Percentiles rank a stretch among this genome's conserved stretches.
These are phyloP conservation scores for Lichenothelia convexa DNA, from an alignment of 495 filamentous ascomycete genomes.

Conservation along the genomic window DNA sequence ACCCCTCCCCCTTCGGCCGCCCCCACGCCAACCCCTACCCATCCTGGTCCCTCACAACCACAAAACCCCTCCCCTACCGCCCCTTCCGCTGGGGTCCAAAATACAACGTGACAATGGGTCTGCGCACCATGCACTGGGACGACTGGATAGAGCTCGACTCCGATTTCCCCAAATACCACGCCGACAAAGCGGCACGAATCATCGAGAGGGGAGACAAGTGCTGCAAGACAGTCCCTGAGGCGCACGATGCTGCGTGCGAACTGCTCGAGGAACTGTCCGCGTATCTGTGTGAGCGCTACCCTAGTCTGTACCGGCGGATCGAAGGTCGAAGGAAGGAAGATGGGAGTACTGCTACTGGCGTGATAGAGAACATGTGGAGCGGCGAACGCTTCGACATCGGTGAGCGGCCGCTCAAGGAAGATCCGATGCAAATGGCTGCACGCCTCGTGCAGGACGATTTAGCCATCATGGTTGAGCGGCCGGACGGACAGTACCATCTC, in stretches of 20 bases:
- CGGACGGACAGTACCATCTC: slow-evolving; percentile 71
- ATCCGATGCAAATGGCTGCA: slow-evolving; percentile 57
- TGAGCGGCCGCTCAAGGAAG: slow-evolving; percentile 49
- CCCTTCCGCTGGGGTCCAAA: slow-evolving; percentile 70
- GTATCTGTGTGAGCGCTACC: slow-evolving; percentile 72
- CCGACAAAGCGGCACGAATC: slow-evolving; percentile 54
- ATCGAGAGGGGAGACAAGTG: slow-evolving; percentile 50
- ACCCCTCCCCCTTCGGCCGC: slow-evolving; percentile 45
- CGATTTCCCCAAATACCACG: slow-evolving; percentile 59
- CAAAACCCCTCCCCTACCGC: slow-evolving; percentile 67
- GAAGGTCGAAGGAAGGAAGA: no score
- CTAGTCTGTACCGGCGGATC: slow-evolving; percentile 46
- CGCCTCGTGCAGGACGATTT: slow-evolving; percentile 73
- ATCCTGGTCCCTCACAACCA: slow-evolving; percentile 50
- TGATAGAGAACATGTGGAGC: slow-evolving; percentile 52
- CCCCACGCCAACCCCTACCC: slow-evolving; percentile 49
- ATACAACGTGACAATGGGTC: slow-evolving; percentile 68
- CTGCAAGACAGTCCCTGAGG: slow-evolving; percentile 53
- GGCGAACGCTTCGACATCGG: slow-evolving; percentile 55
- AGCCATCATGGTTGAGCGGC: slow-evolving; percentile 66
- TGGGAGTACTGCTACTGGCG: slow-evolving; percentile 30
- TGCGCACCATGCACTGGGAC: slow-evolving; percentile 57
- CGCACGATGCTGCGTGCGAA: slow-evolving; percentile 60
- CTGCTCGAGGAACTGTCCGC: slow-evolving; percentile 56
- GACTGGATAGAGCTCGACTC: slow-evolving; percentile 88